Percentiles rank a stretch among this genome's conserved stretches.
These are phyloP conservation scores for Aspergillus eucalypticola DNA, from an alignment of 2,329 filamentous ascomycete species.

Conservation along the genomic window DNA sequence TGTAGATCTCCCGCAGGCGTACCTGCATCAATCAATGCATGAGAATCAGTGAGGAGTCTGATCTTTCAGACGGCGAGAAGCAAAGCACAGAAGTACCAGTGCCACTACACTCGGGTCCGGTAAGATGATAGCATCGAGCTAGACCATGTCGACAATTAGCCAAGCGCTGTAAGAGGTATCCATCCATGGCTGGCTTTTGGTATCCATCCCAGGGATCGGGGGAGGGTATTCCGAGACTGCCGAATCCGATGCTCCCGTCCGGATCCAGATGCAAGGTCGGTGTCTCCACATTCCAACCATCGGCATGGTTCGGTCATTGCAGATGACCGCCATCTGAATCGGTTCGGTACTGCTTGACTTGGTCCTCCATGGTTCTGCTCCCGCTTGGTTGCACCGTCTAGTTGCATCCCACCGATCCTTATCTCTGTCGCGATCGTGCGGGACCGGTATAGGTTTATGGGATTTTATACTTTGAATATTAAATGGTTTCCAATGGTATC, in stretches of 20 bases:
- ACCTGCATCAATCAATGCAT: not conserved
- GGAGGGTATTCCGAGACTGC: not conserved
- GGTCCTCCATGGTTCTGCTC: not conserved
- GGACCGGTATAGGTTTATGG: not conserved
- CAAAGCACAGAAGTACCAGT: not conserved
- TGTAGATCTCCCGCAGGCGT: not conserved
- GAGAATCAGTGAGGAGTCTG: too few relatives aligned
- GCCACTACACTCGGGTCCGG: too few relatives aligned
- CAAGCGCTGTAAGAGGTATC: not conserved
- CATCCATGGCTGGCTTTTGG: not conserved
- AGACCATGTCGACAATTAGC: not conserved
- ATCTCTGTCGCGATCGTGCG: not conserved
- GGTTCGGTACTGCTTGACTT: not conserved
- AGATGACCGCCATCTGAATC: not conserved
- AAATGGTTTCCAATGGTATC: too few relatives aligned
- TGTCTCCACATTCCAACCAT: not conserved
- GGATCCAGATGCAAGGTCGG: constrained; percentile 1
- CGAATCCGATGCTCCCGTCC: not conserved
- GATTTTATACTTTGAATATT: not conserved
- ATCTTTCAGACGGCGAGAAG: too few relatives aligned
- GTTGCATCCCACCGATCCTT: not conserved
- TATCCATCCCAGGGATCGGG: not conserved
- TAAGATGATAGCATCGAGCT: too few relatives aligned
- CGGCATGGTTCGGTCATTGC: not conserved
- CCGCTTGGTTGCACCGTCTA: not conserved